phyloP scores from a whole-genome alignment of 805 yeast genomes.

The Yarrowia sp. region DNA sequence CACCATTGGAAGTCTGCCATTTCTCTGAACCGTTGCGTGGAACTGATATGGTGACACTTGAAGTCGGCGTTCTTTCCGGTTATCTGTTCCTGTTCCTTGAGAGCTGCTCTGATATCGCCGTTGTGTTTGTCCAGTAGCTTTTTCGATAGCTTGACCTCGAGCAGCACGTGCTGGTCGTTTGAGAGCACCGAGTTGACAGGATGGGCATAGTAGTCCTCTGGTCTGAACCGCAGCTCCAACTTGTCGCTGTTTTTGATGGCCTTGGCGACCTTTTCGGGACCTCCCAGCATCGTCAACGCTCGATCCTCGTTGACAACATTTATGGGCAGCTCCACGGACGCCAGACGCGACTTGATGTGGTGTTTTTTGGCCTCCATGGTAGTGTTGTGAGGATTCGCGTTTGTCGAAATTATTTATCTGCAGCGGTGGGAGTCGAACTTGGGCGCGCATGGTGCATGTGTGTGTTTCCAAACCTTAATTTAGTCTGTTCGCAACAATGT shows the following conservation, averaged over 20 bases:
- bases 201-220: conserved; percentile 55
- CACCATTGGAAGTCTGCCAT: conserved; percentile 86
- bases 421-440: conserved; percentile 35
- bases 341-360: conserved; percentile 41
- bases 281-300: conserved; percentile 60
- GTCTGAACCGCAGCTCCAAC: conserved; percentile 51
- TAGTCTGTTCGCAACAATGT: not conserved
- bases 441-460: conserved; percentile 19
- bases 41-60: conserved; percentile 56
- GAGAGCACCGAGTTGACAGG: conserved; percentile 54
- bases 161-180: conserved; percentile 47
- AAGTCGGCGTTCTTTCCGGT: not conserved
- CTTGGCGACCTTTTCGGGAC: conserved; percentile 53
- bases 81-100: conserved; percentile 54
- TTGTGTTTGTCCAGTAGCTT: conserved; percentile 45
- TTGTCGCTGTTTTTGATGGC: conserved; percentile 47
- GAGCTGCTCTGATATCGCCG: conserved; percentile 63
- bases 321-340: conserved; percentile 81
- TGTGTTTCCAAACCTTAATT: not conserved
- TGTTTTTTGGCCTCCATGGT: conserved; percentile 37
- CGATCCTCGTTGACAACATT: conserved; percentile 58
- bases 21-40: conserved; percentile 78
- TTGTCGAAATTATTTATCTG: not conserved
- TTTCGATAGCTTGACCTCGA: conserved; percentile 49
- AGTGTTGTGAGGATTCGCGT: not conserved